Evolutionary conservation across 2,329 filamentous ascomycete species (phyloP), one percentile per base, ranked within the genome.

Genomic region (Clarireedia homoeocarpa): DNA sequence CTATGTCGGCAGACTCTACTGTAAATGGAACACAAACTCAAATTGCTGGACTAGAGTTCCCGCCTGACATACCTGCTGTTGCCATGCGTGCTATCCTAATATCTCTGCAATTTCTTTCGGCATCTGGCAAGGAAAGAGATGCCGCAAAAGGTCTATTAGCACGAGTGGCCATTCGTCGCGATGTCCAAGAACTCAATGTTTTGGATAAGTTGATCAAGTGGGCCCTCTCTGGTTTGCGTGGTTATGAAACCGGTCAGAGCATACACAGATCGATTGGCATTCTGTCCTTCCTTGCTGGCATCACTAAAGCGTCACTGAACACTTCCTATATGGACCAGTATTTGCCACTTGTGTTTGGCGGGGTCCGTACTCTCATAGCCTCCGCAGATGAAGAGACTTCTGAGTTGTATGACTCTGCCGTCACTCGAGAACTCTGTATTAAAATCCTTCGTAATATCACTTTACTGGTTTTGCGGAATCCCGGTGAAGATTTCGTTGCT

Each of bases 121-220:
- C 81, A 0, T 80, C 92, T 0, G 90, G 91, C 0, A 96, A 95
- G 65, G 92, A 96, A 68, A 83, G 89, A 56, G 89, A 94, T 71
- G 90, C 91, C 9, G 91, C 94, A n/a, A 90, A 86, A 58, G 78
- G 82, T 2, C 76, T 97, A 24, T 76, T 99, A 6, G 88, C 95
- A 17, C 82, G 91, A 47, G 76, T 96, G 47, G 82, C 85, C n/a
- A 83, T 91, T 69, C 82, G 94, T 15, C 83, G 82, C 48, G 94
- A 99, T 69, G 96, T 97, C 89, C 88, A 92, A 71, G 75, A 81
- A 51, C 73, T 91, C 9, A 84, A 86, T 0, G 74, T 97, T 3
- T 75, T 94, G 36, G 72, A 82, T 47, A 76, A 79, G 2, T 74
- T 96, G 9, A 78, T 90, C 2, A 69, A 79, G 34, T 95, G 89